Evolutionary conservation across 305 asterid species (phyloP).

Genomic region (Fraxinus baroniana): DNA sequence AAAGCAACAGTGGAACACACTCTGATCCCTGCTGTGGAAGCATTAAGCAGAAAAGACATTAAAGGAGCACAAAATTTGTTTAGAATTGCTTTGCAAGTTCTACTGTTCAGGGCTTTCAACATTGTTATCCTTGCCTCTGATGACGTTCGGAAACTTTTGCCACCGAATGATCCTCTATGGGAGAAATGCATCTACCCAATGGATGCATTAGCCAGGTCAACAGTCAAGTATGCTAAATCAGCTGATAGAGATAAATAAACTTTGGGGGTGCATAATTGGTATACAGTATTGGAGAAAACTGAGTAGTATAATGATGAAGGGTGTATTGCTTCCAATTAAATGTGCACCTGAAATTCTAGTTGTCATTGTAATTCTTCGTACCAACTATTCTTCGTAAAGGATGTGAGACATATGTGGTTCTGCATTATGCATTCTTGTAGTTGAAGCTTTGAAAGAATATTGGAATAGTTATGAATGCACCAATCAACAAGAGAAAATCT

Average conservation of each 20-base stretch:
- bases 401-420: background rate
- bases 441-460: background rate
- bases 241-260: constrained; percentile 25
- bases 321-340: background rate
- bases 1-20: constrained; percentile 63
- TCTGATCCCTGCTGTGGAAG: constrained; percentile 64
- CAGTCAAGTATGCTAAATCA: constrained; percentile 46
- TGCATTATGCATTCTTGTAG: background rate
- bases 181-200: constrained; percentile 60
- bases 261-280: background rate
- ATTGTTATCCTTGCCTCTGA: constrained; percentile 65
- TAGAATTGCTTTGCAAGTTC: constrained; percentile 61
- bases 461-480: background rate
- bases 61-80: constrained; percentile 73
- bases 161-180: constrained; percentile 65
- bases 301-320: background rate
- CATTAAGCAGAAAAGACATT: constrained; percentile 51
- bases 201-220: constrained; percentile 61
- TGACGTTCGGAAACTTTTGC: constrained; percentile 53
- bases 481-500: background rate
- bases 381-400: background rate
- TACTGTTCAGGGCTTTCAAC: constrained; percentile 64
- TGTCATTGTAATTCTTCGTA: background rate
- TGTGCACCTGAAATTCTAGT: constrained; percentile 1
- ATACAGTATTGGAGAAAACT: background rate